Evolutionary conservation across 169 alveolate genomes (phyloP).

Genomic region (Cryptosporidium canis): DNA sequence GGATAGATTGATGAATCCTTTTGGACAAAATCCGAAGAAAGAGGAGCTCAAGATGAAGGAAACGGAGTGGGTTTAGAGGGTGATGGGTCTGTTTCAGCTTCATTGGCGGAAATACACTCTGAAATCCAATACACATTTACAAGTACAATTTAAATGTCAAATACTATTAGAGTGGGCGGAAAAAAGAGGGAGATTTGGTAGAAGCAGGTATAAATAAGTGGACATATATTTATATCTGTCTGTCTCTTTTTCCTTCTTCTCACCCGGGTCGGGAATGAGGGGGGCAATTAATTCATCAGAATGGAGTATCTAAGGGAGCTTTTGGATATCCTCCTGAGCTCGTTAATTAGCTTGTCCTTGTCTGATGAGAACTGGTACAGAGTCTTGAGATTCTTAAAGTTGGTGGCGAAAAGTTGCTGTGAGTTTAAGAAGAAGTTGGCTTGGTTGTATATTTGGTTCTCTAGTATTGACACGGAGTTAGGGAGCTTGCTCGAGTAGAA

Average conservation of each 20-base stretch:
- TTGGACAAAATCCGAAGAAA: neutral
- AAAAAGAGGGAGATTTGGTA: neutral
- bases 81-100: neutral
- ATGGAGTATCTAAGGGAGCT: constrained; percentile 42
- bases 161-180: neutral
- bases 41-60: constrained; percentile 16
- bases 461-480: constrained; percentile 20
- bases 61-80: constrained; percentile 8
- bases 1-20: constrained; percentile 1
- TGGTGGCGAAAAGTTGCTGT: constrained; percentile 39
- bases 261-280: neutral
- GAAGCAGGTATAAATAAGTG: neutral
- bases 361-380: constrained; percentile 58
- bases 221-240: neutral
- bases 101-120: neutral
- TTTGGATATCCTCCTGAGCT: constrained; percentile 13
- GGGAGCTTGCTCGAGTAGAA: constrained; percentile 58
- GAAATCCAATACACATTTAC: neutral
- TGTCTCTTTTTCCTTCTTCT: neutral
- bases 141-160: neutral
- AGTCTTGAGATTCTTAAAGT: constrained; percentile 59
- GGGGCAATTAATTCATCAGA: neutral
- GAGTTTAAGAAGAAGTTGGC: constrained; percentile 24
- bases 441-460: constrained; percentile 51
- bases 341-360: constrained; percentile 17